A percentile compares a stretch with the other conserved stretches of the same genome.
Evolutionary conservation across 148 eudicot genomes (phyloP).

Genomic region (Rhododendron griersonianum): DNA sequence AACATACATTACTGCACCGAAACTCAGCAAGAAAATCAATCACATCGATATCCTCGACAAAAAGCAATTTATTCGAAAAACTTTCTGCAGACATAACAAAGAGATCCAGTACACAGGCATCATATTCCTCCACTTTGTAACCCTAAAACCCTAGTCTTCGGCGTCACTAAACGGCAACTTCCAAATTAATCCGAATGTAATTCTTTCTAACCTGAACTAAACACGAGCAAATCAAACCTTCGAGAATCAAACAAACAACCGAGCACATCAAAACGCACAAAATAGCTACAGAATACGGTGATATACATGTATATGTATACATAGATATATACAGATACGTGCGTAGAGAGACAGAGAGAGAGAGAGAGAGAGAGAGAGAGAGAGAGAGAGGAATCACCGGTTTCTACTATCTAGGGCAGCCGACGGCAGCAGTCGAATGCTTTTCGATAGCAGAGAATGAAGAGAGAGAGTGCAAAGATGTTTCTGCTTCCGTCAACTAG

Average conservation of each 20-base stretch:
- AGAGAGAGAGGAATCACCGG: neutral
- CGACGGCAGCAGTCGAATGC: neutral
- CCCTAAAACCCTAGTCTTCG: neutral
- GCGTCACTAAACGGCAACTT: neutral
- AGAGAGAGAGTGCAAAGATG: neutral
- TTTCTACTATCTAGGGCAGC: constrained; percentile 4
- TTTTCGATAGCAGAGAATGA: neutral
- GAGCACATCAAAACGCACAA: neutral
- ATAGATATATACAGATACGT: neutral
- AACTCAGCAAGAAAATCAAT: no score
- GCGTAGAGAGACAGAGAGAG: no score
- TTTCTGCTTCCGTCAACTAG: neutral
- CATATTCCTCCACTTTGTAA: neutral
- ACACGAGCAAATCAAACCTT: neutral
- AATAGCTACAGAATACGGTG: neutral
- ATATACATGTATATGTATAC: neutral
- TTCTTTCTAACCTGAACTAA: neutral
- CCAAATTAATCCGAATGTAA: neutral
- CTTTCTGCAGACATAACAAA: neutral
- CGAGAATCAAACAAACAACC: neutral
- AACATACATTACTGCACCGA: no score
- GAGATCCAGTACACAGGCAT: neutral
- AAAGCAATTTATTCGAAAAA: no score
- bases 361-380: neutral
- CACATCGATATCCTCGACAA: no score